These are phyloP conservation scores for Agastache rugosa DNA, from an alignment of 257 asterid species.

Conservation along the genomic window DNA sequence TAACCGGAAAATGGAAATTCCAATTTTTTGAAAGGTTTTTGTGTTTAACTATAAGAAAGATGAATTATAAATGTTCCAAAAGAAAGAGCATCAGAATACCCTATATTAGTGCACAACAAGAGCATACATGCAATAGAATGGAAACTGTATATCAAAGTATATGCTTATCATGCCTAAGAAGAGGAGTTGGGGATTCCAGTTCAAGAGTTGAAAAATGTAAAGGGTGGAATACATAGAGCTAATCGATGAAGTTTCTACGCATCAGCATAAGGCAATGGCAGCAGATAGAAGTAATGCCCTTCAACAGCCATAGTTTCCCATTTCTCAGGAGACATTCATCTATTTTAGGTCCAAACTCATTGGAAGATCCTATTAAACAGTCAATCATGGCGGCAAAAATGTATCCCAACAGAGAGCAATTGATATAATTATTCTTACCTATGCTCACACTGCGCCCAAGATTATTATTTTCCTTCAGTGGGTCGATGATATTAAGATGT, in stretches of 20 bases:
- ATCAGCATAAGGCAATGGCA: neutral
- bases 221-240: neutral
- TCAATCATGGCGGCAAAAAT: constrained; percentile 3
- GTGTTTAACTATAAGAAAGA: neutral
- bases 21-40: neutral
- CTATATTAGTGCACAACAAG: neutral
- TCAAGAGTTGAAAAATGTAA: constrained; percentile 1
- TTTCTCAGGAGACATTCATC: neutral
- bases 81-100: neutral
- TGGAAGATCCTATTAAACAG: neutral
- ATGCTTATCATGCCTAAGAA: neutral
- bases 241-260: neutral
- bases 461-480: constrained; percentile 73
- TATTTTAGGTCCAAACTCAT: constrained; percentile 8
- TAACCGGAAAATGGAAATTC: neutral
- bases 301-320: neutral
- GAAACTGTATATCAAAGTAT: neutral
- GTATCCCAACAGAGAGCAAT: constrained; percentile 2
- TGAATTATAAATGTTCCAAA: neutral
- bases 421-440: constrained; percentile 29
- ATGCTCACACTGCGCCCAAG: constrained; percentile 66
- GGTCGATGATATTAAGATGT: constrained; percentile 75
- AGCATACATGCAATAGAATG: neutral
- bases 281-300: constrained; percentile 13
- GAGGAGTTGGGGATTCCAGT: neutral